These are phyloP conservation scores for Yamadazyma songkhlaensis DNA, from an alignment of 1,139 yeast genomes.

Conservation along the genomic window DNA sequence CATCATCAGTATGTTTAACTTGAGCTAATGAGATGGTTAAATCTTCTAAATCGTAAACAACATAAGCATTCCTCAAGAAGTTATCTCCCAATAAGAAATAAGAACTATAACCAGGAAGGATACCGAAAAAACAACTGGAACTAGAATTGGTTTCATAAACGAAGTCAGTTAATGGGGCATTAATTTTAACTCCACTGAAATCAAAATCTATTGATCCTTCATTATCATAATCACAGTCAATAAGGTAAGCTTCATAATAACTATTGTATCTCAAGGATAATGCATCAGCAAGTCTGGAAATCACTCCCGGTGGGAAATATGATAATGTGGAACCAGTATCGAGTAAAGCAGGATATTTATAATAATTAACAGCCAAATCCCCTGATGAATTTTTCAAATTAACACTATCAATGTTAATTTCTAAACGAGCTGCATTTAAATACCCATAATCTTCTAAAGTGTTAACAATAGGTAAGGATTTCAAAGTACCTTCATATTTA, in stretches of 20 bases:
- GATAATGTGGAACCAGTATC: slow-evolving; percentile 45
- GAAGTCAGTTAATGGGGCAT: slow-evolving; percentile 34
- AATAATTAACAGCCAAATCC: neutral
- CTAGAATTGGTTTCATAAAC: slow-evolving; percentile 4
- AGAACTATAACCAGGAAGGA: slow-evolving; percentile 26
- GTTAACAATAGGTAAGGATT: slow-evolving; percentile 27
- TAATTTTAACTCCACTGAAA: slow-evolving; percentile 38
- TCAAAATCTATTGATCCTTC: slow-evolving; percentile 22
- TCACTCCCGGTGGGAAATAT: slow-evolving; percentile 18
- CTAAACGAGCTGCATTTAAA: slow-evolving; percentile 22
- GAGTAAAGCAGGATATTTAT: slow-evolving; percentile 28
- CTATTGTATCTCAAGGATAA: slow-evolving; percentile 11
- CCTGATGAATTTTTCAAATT: slow-evolving; percentile 5
- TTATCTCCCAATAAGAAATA: slow-evolving; percentile 61
- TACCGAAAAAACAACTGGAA: slow-evolving; percentile 23
- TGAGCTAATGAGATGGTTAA: slow-evolving; percentile 66
- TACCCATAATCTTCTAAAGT: slow-evolving; percentile 13
- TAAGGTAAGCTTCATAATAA: slow-evolving; percentile 21
- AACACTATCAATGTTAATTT: slow-evolving; percentile 22
- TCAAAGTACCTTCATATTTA: slow-evolving; percentile 39
- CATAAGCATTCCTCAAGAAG: slow-evolving; percentile 68
- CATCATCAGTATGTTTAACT: slow-evolving; percentile 36
- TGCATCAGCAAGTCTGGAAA: neutral
- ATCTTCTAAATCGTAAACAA: slow-evolving; percentile 72
- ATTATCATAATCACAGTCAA: slow-evolving; percentile 19